A percentile compares a stretch with the other conserved stretches of the same genome.
Conservation (phyloP, 1,139 yeast species). For the Geotrichum klebahnii region DNA sequence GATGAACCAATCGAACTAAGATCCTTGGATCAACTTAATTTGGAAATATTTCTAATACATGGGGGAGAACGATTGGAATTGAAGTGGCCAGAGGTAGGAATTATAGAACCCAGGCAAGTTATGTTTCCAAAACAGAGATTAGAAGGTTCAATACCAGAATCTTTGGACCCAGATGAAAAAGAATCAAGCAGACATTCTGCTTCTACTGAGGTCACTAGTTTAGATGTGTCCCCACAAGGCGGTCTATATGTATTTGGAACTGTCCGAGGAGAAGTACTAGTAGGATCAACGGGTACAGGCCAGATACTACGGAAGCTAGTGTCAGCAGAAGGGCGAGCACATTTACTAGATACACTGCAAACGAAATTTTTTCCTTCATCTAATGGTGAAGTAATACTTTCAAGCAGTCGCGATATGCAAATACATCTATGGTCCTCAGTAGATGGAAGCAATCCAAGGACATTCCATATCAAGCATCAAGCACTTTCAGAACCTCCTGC, state of each 20-base stretch:
- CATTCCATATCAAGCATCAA: constrained; percentile 47
- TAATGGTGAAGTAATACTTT: constrained; percentile 49
- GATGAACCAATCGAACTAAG: background rate
- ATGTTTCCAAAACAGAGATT: constrained; percentile 19
- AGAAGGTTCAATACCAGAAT: background rate
- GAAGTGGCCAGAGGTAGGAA: constrained; percentile 12
- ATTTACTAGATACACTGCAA: constrained; percentile 45
- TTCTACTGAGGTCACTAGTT: constrained; percentile 29
- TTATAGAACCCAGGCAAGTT: constrained; percentile 21
- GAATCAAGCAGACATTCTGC: background rate
- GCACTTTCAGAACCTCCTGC: constrained; percentile 39
- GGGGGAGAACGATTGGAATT: background rate
- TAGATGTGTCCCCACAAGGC: constrained; percentile 40
- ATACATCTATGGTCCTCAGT: constrained; percentile 55
- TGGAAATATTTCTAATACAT: background rate
- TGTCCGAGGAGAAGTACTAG: constrained; percentile 42
- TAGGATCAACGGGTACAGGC: constrained; percentile 26
- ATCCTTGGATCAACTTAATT: background rate
- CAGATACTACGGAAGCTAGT: constrained; percentile 28
- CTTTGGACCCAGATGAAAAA: background rate
- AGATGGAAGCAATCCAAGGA: constrained; percentile 50
- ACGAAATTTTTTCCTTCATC: constrained; percentile 52
- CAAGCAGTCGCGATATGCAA: constrained; percentile 54
- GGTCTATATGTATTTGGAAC: constrained; percentile 44
- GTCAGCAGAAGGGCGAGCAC: constrained; percentile 34